Evolutionary conservation across 2,329 filamentous ascomycete species (phyloP).

Genomic region (Penicillium digitatum): DNA sequence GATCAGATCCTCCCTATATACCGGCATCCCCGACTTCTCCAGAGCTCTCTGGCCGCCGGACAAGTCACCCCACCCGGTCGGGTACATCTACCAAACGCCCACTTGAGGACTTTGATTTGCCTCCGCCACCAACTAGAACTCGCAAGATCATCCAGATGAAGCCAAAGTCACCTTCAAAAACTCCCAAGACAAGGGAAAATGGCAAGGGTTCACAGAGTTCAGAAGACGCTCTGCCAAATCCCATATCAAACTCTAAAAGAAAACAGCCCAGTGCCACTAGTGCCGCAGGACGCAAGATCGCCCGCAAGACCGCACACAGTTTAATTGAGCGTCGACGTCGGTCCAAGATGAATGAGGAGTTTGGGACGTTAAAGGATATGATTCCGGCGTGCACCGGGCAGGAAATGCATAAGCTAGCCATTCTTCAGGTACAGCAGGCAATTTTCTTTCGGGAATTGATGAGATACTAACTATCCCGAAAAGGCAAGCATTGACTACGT

Average conservation of each 20-base stretch:
- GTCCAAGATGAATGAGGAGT: constrained; percentile 99
- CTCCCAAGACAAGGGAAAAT: constrained; percentile 31
- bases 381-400: constrained; percentile 89
- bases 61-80: constrained; percentile 26
- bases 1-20: constrained; percentile 28
- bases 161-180: constrained; percentile 49
- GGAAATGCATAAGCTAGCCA: constrained; percentile 97
- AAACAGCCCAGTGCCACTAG: constrained; percentile 73
- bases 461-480: constrained; percentile 4
- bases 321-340: constrained; percentile 83
- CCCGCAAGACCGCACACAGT: constrained; percentile 92
- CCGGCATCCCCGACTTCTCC: constrained; percentile 37
- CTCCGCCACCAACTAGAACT: constrained; percentile 84
- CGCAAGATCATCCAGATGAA: constrained; percentile 99
- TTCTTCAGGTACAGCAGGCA: constrained; percentile 67
- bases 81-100: constrained; percentile 39
- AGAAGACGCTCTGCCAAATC: constrained; percentile 23
- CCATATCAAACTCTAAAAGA: constrained; percentile 56
- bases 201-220: constrained; percentile 18
- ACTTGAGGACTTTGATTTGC: constrained; percentile 64
- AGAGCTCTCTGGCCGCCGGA: constrained; percentile 21
- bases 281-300: constrained; percentile 87
- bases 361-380: constrained; percentile 87
- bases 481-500: constrained; percentile 98
- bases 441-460: constrained; percentile 4